Evolutionary conservation across 306 rosid genomes (phyloP), one percentile per base, ranked within the genome.

Genomic region (Sindora glabra): DNA sequence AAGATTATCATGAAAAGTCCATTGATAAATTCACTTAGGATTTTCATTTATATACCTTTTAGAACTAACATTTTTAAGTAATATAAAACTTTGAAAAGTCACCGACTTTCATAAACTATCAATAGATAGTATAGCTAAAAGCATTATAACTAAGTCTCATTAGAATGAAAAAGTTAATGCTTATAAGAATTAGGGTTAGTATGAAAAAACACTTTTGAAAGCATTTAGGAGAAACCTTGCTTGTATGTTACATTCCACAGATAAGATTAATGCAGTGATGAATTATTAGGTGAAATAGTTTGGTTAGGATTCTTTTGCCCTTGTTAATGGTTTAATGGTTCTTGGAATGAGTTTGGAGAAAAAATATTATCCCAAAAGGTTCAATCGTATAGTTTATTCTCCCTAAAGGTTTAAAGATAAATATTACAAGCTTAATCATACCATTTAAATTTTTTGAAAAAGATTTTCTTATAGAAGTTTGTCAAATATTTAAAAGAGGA

Each of bases 181-280:
- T 41, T 69, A 69, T 41, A 69, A 69, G 61, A 49, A 51, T 8
- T 69, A 68, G 74, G 74, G 62, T 18, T 59, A 57, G 41, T 49
- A 60, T 27, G 74, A 69, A 18, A 18, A 69, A 27, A 46, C 49
- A 1, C 24, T 48, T 30, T 30, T 50, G 29, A 25, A 29, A n/a
- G 74, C 55, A 18, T 69, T 69, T 69, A 39, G 61, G 18, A 10
- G 56, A 6, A 38, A 59, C 40, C 74, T 68, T 1, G 59, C 62
- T 30, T 69, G 62, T 21, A 59, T 69, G 74, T 19, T 50, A 13
- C 10, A 29, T 5, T 69, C 74, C 8, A 59, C 59, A 61, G 61
- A 49, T 1, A 69, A 69, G 25, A 50, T 69, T 32, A 40, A 3
- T 52, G 22, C 19, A 34, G 60, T 36, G 21, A 69, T 69, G 74